Evolutionary conservation across 139 green algal genomes (phyloP), one percentile per base, ranked within the genome.

Genomic region (Eudorina sp.): DNA sequence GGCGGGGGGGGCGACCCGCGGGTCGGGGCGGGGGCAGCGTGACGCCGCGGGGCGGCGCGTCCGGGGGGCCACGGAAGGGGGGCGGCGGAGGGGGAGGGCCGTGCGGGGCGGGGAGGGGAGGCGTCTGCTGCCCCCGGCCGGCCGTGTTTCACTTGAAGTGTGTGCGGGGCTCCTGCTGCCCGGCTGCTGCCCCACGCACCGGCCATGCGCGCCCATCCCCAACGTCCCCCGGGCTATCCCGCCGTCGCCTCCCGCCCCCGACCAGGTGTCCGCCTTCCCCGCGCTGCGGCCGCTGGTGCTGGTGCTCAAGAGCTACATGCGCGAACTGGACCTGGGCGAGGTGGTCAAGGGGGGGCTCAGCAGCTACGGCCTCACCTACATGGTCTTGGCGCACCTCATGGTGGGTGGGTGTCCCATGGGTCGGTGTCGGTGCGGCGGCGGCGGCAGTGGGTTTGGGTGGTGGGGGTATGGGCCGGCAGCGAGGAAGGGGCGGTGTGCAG

Each of bases 261-360:
- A 3, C 7, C 91, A 96, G 92, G 89, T 95, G 34, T 40, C 85
- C 25, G 73, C 89, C 31, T 84, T 93, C 51, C 94, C 96, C 9
- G 70, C 92, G 25, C 83, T 98, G 83, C 90, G 94, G 18, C 94
- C 95, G 21, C 88, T 98, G 72, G 90, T 94, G 29, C 91, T 98
- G 1, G 90, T 91, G 14, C 55, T 96, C 53, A 98, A 98, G 88
- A 90, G 94, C 8, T 89, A 94, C 45, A 73, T 97, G 11, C 94
- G 92, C 68, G 70, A 55, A n/a, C n/a, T 89, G 74, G 73, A 60
- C n/a, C 83, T 91, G 81, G 82, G 43, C 4, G 88, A 91, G 45
- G 88, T 89, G 73, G 62, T 34, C 36, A 74, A 13, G 3, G 88
- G 88, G 23, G 88, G 88, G 2, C 58, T 91, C 25, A 69, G 41